phyloP scores from a whole-genome alignment of 768 basidiomycete species.

The Phanerochaete sordida region DNA sequence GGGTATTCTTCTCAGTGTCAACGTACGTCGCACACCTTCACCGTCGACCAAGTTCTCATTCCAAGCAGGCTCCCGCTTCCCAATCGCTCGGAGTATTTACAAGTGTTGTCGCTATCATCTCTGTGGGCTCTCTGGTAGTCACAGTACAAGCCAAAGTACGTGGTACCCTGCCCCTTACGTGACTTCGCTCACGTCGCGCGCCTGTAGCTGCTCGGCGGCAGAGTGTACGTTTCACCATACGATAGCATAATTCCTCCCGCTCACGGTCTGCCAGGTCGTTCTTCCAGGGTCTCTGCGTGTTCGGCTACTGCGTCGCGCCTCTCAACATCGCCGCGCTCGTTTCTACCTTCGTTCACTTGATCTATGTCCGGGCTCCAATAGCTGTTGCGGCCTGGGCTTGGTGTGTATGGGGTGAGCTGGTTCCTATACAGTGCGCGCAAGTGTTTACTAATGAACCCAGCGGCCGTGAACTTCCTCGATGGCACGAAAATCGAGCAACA shows the following conservation, averaged over 20 bases:
- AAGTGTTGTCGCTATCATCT: conserved; percentile 89
- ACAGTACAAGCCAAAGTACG: conserved; percentile 93
- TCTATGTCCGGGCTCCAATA: conserved; percentile 86
- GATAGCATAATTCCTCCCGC: background rate
- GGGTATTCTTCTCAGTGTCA: conserved; percentile 82
- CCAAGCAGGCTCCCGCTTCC: conserved; percentile 65
- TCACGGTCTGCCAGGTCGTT: conserved; percentile 58
- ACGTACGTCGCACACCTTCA: conserved; percentile 39
- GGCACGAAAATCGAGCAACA: conserved; percentile 93
- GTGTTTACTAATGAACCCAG: conserved; percentile 35
- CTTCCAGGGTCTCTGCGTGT: conserved; percentile 92
- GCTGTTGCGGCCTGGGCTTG: conserved; percentile 88
- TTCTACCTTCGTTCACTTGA: conserved; percentile 76
- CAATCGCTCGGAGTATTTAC: conserved; percentile 92
- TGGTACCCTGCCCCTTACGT: background rate
- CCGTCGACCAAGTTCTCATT: background rate
- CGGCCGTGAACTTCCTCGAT: conserved; percentile 92
- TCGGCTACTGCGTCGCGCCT: conserved; percentile 95
- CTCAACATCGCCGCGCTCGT: conserved; percentile 88
- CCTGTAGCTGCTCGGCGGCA: conserved; percentile 67
- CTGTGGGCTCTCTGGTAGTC: conserved; percentile 84
- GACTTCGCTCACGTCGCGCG: background rate
- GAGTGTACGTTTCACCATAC: conserved; percentile 54
- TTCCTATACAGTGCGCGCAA: background rate
- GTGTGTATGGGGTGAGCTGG: conserved; percentile 91